Evolutionary conservation across 441 rosid species (phyloP).

Genomic region (Raphanus hybrid): DNA sequence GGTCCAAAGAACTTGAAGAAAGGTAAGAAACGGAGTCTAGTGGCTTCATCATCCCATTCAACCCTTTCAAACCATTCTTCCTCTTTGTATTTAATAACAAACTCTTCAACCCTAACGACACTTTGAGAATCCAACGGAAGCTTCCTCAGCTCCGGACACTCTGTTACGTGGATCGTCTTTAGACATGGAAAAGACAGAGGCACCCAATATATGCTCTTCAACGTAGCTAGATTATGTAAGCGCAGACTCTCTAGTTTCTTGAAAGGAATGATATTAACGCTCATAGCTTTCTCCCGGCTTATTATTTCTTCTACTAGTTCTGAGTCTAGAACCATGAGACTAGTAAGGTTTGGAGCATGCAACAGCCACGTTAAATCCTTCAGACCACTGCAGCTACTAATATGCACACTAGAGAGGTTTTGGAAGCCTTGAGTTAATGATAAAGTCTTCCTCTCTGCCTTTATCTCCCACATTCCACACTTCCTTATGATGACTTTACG

Average conservation of each 20-base stretch:
- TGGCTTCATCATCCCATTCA: neutral
- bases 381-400: neutral
- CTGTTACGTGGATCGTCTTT: neutral
- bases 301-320: neutral
- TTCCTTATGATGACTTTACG: neutral
- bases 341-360: neutral
- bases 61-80: neutral
- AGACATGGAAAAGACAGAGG: neutral
- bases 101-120: neutral
- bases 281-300: neutral
- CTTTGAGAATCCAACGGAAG: neutral
- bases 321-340: neutral
- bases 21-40: neutral
- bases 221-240: neutral
- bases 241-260: neutral
- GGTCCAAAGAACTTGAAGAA: neutral
- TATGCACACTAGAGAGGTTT: neutral
- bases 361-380: neutral
- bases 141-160: neutral
- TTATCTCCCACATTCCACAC: neutral
- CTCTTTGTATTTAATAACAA: neutral
- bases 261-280: neutral
- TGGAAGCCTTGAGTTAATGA: neutral
- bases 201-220: neutral
- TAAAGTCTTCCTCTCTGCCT: neutral